These are phyloP conservation scores for Zygosaccharomyces sapae DNA, from an alignment of 1,139 yeast genomes.

Conservation along the genomic window DNA sequence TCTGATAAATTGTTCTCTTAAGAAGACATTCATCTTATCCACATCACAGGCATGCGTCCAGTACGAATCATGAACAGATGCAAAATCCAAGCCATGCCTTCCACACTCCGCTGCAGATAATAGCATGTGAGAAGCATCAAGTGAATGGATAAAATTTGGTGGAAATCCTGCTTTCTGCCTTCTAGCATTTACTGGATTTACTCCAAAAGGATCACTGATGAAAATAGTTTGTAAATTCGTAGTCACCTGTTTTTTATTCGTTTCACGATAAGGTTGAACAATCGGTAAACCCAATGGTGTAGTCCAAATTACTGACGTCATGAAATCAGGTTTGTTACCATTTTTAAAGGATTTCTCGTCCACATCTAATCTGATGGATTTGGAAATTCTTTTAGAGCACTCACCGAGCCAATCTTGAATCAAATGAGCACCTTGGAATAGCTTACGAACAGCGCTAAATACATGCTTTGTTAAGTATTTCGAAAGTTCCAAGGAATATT, in stretches of 20 bases:
- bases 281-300: slow-evolving; percentile 90
- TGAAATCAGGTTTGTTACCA: slow-evolving; percentile 52
- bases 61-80: slow-evolving; percentile 96
- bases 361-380: slow-evolving; percentile 66
- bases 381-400: slow-evolving; percentile 75
- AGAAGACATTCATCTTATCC: slow-evolving; percentile 61
- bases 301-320: slow-evolving; percentile 95
- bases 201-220: slow-evolving; percentile 77
- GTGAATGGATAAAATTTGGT: slow-evolving; percentile 90
- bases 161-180: slow-evolving; percentile 94
- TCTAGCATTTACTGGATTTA: slow-evolving; percentile 78
- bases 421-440: slow-evolving; percentile 87
- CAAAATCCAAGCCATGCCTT: slow-evolving; percentile 66
- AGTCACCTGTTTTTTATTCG: slow-evolving; percentile 56
- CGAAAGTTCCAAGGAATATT: slow-evolving; percentile 42
- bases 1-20: slow-evolving; percentile 76
- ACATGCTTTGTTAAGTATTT: slow-evolving; percentile 74
- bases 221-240: slow-evolving; percentile 82
- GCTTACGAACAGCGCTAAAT: slow-evolving; percentile 75
- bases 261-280: slow-evolving; percentile 89
- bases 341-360: slow-evolving; percentile 37
- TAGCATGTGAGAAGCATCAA: slow-evolving; percentile 96
- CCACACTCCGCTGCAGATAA: slow-evolving; percentile 81
- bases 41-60: slow-evolving; percentile 97
- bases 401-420: slow-evolving; percentile 96